Evolutionary conservation across 2,329 filamentous ascomycete species (phyloP).

Genomic region (Phialemoniopsis sp.): DNA sequence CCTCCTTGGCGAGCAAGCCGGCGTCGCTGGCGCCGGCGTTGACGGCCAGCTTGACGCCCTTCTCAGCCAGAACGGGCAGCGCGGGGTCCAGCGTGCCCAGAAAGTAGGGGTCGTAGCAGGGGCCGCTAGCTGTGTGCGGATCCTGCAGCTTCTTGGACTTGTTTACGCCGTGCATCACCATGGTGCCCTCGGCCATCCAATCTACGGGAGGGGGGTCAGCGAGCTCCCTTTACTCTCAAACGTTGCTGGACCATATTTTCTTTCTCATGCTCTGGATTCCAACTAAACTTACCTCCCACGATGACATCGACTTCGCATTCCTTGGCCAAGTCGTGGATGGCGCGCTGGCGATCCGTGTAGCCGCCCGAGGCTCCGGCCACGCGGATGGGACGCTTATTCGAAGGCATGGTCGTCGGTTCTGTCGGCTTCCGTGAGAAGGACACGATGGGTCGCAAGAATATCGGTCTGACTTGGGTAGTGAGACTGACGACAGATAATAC

Average conservation of each 20-base stretch:
- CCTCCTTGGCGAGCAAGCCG: too few species aligned
- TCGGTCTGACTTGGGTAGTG: background rate
- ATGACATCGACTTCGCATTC: too few species aligned
- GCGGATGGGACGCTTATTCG: too few species aligned
- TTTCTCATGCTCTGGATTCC: background rate
- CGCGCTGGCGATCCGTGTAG: too few species aligned
- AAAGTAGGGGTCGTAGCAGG: conserved; percentile 38
- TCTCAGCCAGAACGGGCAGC: conserved; percentile 18
- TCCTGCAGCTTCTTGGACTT: too few species aligned
- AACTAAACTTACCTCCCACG: too few species aligned
- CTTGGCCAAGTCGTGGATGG: too few species aligned
- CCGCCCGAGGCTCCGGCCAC: too few species aligned
- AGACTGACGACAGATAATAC: background rate
- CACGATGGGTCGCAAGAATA: background rate
- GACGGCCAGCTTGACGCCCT: conserved; percentile 26
- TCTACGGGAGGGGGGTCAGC: too few species aligned
- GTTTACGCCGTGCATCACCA: too few species aligned
- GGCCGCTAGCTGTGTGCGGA: background rate
- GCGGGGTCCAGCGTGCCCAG: conserved; percentile 23
- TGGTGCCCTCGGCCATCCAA: too few species aligned
- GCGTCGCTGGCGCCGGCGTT: conserved; percentile 27
- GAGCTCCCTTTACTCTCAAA: background rate
- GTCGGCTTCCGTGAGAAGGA: background rate
- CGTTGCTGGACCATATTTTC: background rate
- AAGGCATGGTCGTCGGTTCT: background rate